Conservation (phyloP, 2,329 filamentous ascomycete species). For the Aspergillus neoniger region DNA sequence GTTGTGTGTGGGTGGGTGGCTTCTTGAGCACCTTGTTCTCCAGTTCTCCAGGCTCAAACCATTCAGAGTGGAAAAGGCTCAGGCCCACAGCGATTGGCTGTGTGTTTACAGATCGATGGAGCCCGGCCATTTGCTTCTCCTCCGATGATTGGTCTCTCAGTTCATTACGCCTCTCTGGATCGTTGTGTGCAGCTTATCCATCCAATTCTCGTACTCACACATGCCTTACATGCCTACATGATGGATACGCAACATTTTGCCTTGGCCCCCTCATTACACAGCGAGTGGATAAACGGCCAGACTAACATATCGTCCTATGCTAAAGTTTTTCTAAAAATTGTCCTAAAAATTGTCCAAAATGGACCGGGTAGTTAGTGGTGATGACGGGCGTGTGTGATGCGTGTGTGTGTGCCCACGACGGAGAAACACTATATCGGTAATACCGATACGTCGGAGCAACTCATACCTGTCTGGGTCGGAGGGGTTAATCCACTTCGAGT, state of each 20-base stretch:
- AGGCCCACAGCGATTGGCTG: constrained; percentile 11
- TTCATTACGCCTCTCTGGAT: constrained; percentile 5
- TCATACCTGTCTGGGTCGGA: neutral
- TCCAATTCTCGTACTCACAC: constrained; percentile 6
- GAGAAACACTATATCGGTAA: constrained; percentile 10
- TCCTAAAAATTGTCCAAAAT: neutral
- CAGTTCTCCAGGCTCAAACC: neutral
- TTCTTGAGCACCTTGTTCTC: neutral
- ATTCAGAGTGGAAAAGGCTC: neutral
- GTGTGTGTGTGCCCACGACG: neutral
- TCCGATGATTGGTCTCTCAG: neutral
- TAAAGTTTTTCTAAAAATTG: neutral
- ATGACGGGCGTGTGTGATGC: neutral
- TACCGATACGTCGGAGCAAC: neutral
- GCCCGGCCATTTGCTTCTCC: constrained; percentile 14
- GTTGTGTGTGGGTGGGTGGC: neutral
- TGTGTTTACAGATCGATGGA: constrained; percentile 3
- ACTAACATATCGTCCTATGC: neutral
- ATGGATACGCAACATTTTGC: constrained; percentile 10
- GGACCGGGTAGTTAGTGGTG: neutral
- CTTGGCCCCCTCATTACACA: constrained; percentile 9
- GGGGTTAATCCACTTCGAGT: constrained; percentile 11
- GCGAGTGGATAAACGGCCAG: constrained; percentile 1
- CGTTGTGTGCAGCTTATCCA: constrained; percentile 5
- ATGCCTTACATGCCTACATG: constrained; percentile 9